Evolutionary conservation across 2,329 filamentous ascomycete genomes (phyloP).

Genomic region (Lizonia empirigonia): DNA sequence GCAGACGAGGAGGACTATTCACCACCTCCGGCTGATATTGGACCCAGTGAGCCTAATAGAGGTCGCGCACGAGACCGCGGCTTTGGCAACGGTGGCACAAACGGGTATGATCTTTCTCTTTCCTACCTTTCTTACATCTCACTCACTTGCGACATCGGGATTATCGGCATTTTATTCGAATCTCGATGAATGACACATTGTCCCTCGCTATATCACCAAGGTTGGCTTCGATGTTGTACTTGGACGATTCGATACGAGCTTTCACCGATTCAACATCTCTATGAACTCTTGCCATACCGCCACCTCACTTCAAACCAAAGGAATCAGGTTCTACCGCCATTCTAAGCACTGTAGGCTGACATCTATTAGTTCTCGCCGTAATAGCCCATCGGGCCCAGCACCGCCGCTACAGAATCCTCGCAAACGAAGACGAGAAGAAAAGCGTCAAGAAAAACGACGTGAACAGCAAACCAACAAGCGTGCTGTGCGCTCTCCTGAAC

Average conservation of each 20-base stretch:
- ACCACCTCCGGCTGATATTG: constrained; percentile 53
- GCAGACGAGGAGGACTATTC: constrained; percentile 52
- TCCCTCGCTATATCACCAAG: background rate
- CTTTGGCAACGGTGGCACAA: constrained; percentile 26
- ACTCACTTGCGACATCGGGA: no score
- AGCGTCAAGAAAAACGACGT: constrained; percentile 43
- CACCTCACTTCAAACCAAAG: no score
- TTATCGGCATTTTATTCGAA: constrained; percentile 24
- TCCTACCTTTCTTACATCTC: constrained; percentile 27
- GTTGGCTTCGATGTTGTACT: background rate
- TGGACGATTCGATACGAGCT: background rate
- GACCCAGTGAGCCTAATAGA: constrained; percentile 31
- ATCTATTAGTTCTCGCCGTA: constrained; percentile 39
- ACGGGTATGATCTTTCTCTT: constrained; percentile 38
- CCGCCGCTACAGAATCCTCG: constrained; percentile 54
- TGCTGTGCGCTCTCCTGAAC: constrained; percentile 47
- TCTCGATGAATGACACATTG: constrained; percentile 30
- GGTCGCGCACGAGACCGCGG: constrained; percentile 33
- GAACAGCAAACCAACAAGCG: constrained; percentile 46
- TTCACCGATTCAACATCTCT: no score
- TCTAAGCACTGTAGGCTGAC: background rate
- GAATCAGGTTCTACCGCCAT: no score
- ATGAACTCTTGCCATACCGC: no score
- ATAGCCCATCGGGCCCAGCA: constrained; percentile 52
- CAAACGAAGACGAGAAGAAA: constrained; percentile 58